A percentile compares a stretch with the other conserved stretches of the same genome.
phyloP scores from a whole-genome alignment of 2,329 filamentous ascomycete species.

The Diaporthe batatas region DNA sequence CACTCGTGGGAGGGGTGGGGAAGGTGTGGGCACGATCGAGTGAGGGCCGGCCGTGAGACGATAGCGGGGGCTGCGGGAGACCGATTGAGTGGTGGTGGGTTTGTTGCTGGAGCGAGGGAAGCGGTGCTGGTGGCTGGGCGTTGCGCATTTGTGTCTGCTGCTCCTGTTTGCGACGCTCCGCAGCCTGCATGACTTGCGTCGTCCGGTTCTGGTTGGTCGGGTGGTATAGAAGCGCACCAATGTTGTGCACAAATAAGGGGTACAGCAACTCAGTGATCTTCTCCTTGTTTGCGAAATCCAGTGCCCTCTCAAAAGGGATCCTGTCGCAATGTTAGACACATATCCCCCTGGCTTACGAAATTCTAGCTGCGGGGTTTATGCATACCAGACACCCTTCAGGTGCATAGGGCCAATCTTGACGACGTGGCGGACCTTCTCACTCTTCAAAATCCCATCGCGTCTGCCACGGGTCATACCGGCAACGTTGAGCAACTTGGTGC shows the following conservation, averaged over 20 bases:
- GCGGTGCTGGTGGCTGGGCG: slow-evolving; percentile 64
- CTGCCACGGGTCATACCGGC: slow-evolving; percentile 98
- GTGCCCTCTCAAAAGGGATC: slow-evolving; percentile 97
- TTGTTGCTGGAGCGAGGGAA: slow-evolving; percentile 78
- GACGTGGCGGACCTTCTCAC: slow-evolving; percentile 95
- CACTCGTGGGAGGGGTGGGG: slow-evolving; percentile 91
- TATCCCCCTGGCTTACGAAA: not conserved
- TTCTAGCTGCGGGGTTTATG: slow-evolving; percentile 41
- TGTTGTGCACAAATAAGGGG: slow-evolving; percentile 97
- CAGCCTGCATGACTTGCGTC: slow-evolving; percentile 88
- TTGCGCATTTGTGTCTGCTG: slow-evolving; percentile 74
- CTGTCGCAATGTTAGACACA: slow-evolving; percentile 59
- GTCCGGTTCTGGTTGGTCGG: slow-evolving; percentile 88
- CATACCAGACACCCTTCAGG: slow-evolving; percentile 95
- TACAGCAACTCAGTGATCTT: slow-evolving; percentile 98
- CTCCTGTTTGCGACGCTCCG: slow-evolving; percentile 81
- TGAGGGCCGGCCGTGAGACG: slow-evolving; percentile 80
- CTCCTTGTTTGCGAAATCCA: slow-evolving; percentile 99
- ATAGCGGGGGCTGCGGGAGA: slow-evolving; percentile 67
- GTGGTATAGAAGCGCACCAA: slow-evolving; percentile 92
- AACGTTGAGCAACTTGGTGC: slow-evolving; percentile 95
- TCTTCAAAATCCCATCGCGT: slow-evolving; percentile 96
- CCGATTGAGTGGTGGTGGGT: slow-evolving; percentile 70
- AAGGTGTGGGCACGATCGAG: slow-evolving; percentile 92
- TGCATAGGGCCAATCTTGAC: slow-evolving; percentile 99